phyloP scores from a whole-genome alignment of 1,284 basidiomycete species.

The Takashimella koratensis region DNA sequence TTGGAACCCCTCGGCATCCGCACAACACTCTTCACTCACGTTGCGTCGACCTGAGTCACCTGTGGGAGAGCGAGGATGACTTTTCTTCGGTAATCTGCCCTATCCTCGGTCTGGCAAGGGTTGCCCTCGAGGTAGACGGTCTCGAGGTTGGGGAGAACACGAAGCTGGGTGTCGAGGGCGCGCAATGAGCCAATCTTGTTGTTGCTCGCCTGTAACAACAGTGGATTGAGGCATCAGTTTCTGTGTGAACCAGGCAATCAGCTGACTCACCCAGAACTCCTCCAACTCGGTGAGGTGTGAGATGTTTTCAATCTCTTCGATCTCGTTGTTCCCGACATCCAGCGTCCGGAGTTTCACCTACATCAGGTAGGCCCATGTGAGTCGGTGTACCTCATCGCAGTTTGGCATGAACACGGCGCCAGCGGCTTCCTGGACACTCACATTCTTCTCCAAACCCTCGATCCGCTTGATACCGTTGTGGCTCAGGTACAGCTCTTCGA shows the following conservation, averaged over 20 bases:
- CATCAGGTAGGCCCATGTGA: too few relatives aligned
- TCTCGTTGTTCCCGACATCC: slow-evolving; percentile 82
- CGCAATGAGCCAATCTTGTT: slow-evolving; percentile 73
- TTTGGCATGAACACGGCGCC: too few relatives aligned
- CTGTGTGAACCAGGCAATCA: background rate
- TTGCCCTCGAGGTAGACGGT: slow-evolving; percentile 96
- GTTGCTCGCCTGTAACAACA: slow-evolving; percentile 66
- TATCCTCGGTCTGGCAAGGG: slow-evolving; percentile 79
- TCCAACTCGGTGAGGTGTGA: slow-evolving; percentile 71
- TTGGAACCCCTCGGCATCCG: too few relatives aligned
- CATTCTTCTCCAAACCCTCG: slow-evolving; percentile 83
- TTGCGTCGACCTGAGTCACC: slow-evolving; percentile 90
- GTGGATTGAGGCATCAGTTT: background rate
- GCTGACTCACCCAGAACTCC: slow-evolving; percentile 80
- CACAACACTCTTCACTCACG: too few relatives aligned
- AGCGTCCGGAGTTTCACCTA: slow-evolving; percentile 77
- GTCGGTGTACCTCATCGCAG: too few relatives aligned
- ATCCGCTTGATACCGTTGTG: slow-evolving; percentile 85
- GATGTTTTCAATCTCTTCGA: slow-evolving; percentile 72
- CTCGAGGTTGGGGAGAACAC: slow-evolving; percentile 62
- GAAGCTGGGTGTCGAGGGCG: slow-evolving; percentile 69
- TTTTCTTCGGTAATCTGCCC: slow-evolving; percentile 78
- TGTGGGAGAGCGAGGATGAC: slow-evolving; percentile 84
- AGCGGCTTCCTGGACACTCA: slow-evolving; percentile 44
- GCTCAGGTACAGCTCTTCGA: slow-evolving; percentile 90